These are phyloP conservation scores for Aspergillus affinis DNA, from an alignment of 495 filamentous ascomycete genomes.

Conservation along the genomic window DNA sequence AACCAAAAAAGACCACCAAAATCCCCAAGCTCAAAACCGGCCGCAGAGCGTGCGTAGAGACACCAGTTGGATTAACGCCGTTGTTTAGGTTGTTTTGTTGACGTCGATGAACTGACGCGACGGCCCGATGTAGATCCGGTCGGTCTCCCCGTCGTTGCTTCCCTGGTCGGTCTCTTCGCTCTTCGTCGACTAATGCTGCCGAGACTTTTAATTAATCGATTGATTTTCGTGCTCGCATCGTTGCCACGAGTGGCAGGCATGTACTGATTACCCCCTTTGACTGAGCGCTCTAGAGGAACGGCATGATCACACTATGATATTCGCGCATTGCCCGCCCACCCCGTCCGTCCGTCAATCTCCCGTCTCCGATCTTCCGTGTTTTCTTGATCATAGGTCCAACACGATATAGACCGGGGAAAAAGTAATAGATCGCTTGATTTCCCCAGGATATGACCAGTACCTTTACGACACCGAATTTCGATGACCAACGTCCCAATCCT, in stretches of 20 bases:
- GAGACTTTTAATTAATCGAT: not conserved
- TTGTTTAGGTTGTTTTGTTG: constrained; percentile 28
- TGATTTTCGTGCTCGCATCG: no score
- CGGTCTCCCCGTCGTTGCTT: not conserved
- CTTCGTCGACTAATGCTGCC: not conserved
- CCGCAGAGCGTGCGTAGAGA: not conserved
- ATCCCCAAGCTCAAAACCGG: not conserved
- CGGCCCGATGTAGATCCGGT: constrained; percentile 49
- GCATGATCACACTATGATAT: constrained; percentile 1
- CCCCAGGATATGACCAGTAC: constrained; percentile 11
- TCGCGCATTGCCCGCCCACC: not conserved
- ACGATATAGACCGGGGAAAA: not conserved
- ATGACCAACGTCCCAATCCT: constrained; percentile 11
- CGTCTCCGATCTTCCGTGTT: constrained; percentile 19
- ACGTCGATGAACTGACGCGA: constrained; percentile 30
- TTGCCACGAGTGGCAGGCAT: not conserved
- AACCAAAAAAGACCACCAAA: constrained; percentile 7
- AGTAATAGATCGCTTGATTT: not conserved
- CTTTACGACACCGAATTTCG: constrained; percentile 7
- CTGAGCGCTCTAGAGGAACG: not conserved
- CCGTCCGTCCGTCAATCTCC: constrained; percentile 6
- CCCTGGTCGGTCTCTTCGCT: not conserved
- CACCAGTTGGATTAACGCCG: not conserved
- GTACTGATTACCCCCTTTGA: not conserved
- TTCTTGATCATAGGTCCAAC: not conserved